A percentile compares a stretch with the other conserved stretches of the same genome.
These are phyloP conservation scores for Hypoxylon perforatum DNA, from an alignment of 495 filamentous ascomycete genomes.

Conservation along the genomic window DNA sequence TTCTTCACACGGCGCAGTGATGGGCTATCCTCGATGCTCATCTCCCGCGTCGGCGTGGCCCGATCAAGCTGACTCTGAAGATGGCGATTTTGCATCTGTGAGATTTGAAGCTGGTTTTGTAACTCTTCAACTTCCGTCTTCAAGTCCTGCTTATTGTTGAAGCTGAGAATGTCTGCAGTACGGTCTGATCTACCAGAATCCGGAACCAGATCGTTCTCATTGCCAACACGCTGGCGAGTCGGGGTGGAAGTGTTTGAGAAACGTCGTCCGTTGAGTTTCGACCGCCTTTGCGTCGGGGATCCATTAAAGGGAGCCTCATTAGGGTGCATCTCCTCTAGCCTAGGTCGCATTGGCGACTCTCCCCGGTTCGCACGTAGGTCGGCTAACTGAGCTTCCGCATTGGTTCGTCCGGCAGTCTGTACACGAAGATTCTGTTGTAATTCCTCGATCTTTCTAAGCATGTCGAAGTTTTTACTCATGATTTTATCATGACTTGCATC, in stretches of 20 bases:
- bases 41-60: constrained; percentile 63
- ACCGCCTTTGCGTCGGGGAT: constrained; percentile 80
- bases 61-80: constrained; percentile 88
- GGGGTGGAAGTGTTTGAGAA: constrained; percentile 82
- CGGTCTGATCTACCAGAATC: constrained; percentile 89
- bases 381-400: constrained; percentile 84
- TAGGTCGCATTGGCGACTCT: constrained; percentile 76
- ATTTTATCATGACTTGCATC: constrained; percentile 63
- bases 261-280: constrained; percentile 76
- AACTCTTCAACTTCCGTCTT: constrained; percentile 91
- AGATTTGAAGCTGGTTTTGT: constrained; percentile 94
- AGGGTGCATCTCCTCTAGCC: constrained; percentile 85
- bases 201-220: constrained; percentile 67
- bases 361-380: constrained; percentile 81
- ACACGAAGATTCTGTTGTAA: constrained; percentile 85
- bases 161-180: constrained; percentile 88
- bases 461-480: constrained; percentile 73
- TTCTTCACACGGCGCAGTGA: constrained; percentile 86
- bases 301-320: constrained; percentile 81
- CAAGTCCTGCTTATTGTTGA: constrained; percentile 90
- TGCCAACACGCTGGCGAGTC: constrained; percentile 71
- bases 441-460: constrained; percentile 91
- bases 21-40: constrained; percentile 81
- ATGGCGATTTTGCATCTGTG: constrained; percentile 95
- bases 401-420: constrained; percentile 81